These are phyloP conservation scores for Podospora pseudoanserina DNA, from an alignment of 495 filamentous ascomycete species.

Conservation along the genomic window DNA sequence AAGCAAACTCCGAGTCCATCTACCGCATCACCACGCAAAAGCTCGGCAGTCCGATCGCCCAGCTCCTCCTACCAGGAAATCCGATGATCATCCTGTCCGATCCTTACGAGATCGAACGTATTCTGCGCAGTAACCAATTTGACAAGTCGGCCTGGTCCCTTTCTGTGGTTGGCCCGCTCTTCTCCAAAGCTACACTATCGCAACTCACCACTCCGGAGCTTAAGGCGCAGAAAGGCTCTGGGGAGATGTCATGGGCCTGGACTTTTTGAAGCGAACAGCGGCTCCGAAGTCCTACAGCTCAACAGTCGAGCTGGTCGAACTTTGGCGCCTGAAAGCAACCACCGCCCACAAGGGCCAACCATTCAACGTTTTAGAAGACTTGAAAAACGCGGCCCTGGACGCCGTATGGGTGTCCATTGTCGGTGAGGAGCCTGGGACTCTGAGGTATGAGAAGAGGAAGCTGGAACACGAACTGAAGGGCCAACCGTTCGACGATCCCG, in stretches of 20 bases:
- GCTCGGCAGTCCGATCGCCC: conserved; percentile 28
- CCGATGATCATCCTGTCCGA: conserved; percentile 32
- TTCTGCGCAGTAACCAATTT: conserved; percentile 33
- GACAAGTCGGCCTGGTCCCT: conserved; percentile 22
- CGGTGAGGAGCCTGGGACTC: conserved; percentile 27
- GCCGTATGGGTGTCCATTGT: conserved; percentile 34
- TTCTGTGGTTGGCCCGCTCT: conserved; percentile 25
- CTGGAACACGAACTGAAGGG: conserved; percentile 19
- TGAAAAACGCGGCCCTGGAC: conserved; percentile 35
- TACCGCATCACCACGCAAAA: conserved; percentile 24
- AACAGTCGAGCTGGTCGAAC: conserved; percentile 28
- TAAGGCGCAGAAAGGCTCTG: conserved; percentile 31
- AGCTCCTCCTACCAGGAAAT: conserved; percentile 26
- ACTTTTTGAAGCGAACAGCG: conserved; percentile 32
- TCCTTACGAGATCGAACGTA: conserved; percentile 31
- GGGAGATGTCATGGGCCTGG: conserved; percentile 32
- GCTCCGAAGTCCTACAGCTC: conserved; percentile 31
- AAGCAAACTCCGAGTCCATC: conserved; percentile 17
- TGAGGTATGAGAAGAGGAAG: conserved; percentile 21
- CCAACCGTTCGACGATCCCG: not conserved
- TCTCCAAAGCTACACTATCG: conserved; percentile 24
- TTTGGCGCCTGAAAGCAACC: conserved; percentile 34
- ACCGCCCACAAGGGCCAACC: conserved; percentile 16
- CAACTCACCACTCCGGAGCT: conserved; percentile 31
- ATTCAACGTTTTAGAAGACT: conserved; percentile 30